These are phyloP conservation scores for Prunus campanulata DNA, from an alignment of 306 rosid genomes.

Conservation along the genomic window DNA sequence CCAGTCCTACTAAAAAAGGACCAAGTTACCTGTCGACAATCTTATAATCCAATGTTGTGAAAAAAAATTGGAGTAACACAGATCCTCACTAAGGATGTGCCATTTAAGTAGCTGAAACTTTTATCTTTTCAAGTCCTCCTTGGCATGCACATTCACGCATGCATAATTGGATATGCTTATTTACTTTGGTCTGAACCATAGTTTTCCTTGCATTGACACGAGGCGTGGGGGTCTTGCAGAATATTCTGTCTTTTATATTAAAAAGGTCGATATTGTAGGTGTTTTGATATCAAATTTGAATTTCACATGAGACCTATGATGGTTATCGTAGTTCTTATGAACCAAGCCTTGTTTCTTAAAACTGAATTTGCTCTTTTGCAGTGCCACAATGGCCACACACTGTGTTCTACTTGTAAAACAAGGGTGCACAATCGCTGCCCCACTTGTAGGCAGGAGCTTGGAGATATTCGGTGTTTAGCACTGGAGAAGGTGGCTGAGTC, in stretches of 20 bases:
- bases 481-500: constrained; percentile 99
- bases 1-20: background rate
- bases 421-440: constrained; percentile 99
- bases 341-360: background rate
- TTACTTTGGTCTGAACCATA: background rate
- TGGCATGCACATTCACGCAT: background rate
- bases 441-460: constrained; percentile 99
- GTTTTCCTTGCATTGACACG: background rate
- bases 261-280: background rate
- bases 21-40: background rate
- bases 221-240: background rate
- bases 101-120: background rate
- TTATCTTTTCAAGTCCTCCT: background rate
- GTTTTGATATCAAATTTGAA: background rate
- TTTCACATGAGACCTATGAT: background rate
- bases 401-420: constrained; percentile 95
- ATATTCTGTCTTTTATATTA: background rate
- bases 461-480: constrained; percentile 97
- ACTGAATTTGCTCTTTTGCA: constrained; percentile 37
- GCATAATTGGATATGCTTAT: background rate
- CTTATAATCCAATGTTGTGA: background rate
- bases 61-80: background rate
- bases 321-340: background rate
- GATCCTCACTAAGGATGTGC: background rate
- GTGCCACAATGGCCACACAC: constrained; percentile 99